Conservation (phyloP, 768 basidiomycete genomes). For the Boletus sp. region DNA sequence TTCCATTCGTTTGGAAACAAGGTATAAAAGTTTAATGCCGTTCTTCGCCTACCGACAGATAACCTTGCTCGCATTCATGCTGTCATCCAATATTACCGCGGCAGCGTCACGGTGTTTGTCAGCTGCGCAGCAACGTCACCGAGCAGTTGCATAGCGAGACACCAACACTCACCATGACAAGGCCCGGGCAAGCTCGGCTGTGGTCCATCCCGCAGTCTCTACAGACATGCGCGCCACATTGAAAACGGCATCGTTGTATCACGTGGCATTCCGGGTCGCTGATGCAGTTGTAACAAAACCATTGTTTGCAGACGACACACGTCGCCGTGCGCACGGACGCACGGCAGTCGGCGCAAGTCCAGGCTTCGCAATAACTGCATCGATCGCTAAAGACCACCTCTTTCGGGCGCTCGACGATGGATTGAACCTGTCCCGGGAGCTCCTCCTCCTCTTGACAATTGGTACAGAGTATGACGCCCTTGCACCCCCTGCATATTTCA, state of each 20-base stretch:
- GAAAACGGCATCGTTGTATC: not conserved
- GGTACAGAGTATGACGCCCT: not conserved
- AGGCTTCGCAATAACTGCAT: constrained; percentile 3
- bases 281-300: constrained; percentile 7
- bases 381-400: not conserved
- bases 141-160: not conserved
- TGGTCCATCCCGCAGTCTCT: not conserved
- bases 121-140: not conserved
- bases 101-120: no score
- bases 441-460: constrained; percentile 15
- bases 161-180: not conserved
- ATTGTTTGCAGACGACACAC: constrained; percentile 1
- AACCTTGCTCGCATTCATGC: not conserved
- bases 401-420: not conserved
- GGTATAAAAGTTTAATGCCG: not conserved
- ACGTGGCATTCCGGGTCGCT: not conserved
- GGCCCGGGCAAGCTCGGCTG: not conserved
- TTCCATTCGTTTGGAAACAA: not conserved
- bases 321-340: not conserved
- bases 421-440: not conserved
- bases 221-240: constrained; percentile 6
- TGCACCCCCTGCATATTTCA: constrained; percentile 9
- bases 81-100: not conserved
- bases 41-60: not conserved
- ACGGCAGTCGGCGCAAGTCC: constrained; percentile 10